Percentiles rank a stretch among this genome's conserved stretches.
Evolutionary conservation across 805 yeast species (phyloP).

Genomic region (Hermanozyma aechmeae): DNA sequence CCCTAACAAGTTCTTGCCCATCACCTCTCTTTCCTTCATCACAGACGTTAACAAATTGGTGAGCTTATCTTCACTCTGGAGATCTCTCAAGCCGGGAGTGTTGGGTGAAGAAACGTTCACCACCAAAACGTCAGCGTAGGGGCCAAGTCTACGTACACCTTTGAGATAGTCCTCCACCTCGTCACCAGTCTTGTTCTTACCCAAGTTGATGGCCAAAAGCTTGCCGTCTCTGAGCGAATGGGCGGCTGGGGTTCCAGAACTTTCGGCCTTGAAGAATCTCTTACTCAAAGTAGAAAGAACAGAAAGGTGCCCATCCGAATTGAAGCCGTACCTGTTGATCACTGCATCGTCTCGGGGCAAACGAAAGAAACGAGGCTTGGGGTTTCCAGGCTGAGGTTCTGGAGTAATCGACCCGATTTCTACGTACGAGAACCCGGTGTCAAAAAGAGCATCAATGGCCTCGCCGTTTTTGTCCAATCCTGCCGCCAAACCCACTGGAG

Average conservation of each 20-base stretch:
- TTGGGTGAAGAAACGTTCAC: slow-evolving; percentile 93
- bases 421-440: slow-evolving; percentile 78
- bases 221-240: slow-evolving; percentile 55
- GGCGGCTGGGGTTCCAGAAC: slow-evolving; percentile 9
- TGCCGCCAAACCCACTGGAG: slow-evolving; percentile 91
- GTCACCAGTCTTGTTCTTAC: slow-evolving; percentile 89
- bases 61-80: slow-evolving; percentile 71
- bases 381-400: slow-evolving; percentile 88
- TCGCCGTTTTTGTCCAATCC: slow-evolving; percentile 93
- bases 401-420: slow-evolving; percentile 95
- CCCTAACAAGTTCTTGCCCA: slow-evolving; percentile 32
- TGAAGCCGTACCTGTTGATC: slow-evolving; percentile 86
- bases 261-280: not conserved
- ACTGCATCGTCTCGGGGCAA: slow-evolving; percentile 73
- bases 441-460: slow-evolving; percentile 72
- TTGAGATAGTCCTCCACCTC: slow-evolving; percentile 77
- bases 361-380: slow-evolving; percentile 86
- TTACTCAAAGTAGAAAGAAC: not conserved
- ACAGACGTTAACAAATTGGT: slow-evolving; percentile 59
- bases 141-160: slow-evolving; percentile 78
- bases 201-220: slow-evolving; percentile 75
- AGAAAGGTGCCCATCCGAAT: slow-evolving; percentile 52
- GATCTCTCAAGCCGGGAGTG: slow-evolving; percentile 86
- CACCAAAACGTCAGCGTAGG: slow-evolving; percentile 80
- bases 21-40: slow-evolving; percentile 52